Evolutionary conservation across 1,284 basidiomycete species (phyloP).

Genomic region (Cutaneotrichosporon sp.): DNA sequence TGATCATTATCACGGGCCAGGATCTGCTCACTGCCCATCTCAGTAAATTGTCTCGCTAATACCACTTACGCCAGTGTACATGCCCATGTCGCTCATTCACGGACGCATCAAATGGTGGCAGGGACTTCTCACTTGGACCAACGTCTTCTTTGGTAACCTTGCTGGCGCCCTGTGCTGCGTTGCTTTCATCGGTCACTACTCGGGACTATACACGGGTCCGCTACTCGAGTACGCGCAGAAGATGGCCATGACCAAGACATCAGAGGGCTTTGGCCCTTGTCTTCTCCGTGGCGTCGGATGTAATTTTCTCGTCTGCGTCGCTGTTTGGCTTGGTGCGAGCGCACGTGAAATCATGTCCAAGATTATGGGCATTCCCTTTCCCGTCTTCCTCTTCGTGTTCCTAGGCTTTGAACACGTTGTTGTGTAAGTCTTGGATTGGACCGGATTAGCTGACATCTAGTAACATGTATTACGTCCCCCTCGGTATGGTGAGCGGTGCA

Average conservation of each 20-base stretch:
- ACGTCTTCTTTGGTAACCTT: conserved; percentile 51
- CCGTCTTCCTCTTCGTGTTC: conserved; percentile 48
- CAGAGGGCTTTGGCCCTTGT: conserved; percentile 30
- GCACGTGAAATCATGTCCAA: conserved; percentile 45
- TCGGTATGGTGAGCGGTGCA: conserved; percentile 44
- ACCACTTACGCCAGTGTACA: conserved; percentile 26
- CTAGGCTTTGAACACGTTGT: conserved; percentile 47
- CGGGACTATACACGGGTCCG: conserved; percentile 26
- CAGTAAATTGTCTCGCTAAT: conserved; percentile 17
- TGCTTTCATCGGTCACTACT: conserved; percentile 40
- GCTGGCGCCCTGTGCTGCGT: conserved; percentile 44
- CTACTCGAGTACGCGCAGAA: conserved; percentile 24
- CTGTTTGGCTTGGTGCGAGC: conserved; percentile 45
- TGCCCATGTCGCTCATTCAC: conserved; percentile 31
- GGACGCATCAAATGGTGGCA: conserved; percentile 29
- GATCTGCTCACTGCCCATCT: conserved; percentile 35
- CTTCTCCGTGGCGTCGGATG: conserved; percentile 50
- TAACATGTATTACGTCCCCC: conserved; percentile 48
- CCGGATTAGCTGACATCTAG: conserved; percentile 12
- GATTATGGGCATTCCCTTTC: conserved; percentile 46
- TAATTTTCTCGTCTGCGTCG: conserved; percentile 50
- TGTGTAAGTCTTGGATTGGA: not conserved
- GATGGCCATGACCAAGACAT: conserved; percentile 32
- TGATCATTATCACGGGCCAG: conserved; percentile 34
- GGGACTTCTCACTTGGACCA: conserved; percentile 41